Conservation (phyloP, 108 stramenopile species). For the Cyclotella distinguenda region DNA sequence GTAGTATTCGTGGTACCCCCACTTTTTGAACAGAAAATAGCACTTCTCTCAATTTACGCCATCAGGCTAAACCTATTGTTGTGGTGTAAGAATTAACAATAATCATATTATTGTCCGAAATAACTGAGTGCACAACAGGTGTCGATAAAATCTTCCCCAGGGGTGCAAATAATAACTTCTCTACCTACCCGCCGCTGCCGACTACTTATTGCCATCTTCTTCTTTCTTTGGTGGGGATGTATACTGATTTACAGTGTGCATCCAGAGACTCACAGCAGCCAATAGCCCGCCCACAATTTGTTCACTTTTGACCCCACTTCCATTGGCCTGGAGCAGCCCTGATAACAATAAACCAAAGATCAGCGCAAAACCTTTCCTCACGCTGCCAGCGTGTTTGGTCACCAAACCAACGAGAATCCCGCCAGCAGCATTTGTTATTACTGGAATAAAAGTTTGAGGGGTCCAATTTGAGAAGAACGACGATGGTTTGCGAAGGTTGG, state of each 20-base stretch:
- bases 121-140: too few relatives aligned
- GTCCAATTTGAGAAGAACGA: conserved; percentile 63
- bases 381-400: conserved; percentile 81
- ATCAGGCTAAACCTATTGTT: too few relatives aligned
- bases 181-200: background rate
- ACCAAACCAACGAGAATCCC: conserved; percentile 90
- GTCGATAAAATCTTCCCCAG: too few relatives aligned
- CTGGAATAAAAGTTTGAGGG: conserved; percentile 62
- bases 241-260: conserved; percentile 52
- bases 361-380: conserved; percentile 80
- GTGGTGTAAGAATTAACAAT: too few relatives aligned
- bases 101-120: too few relatives aligned
- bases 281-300: conserved; percentile 58
- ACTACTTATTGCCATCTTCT: background rate
- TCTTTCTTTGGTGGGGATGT: background rate
- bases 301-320: conserved; percentile 48
- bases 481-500: conserved; percentile 25
- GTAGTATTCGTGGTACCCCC: too few relatives aligned
- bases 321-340: conserved; percentile 56
- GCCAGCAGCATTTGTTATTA: conserved; percentile 73
- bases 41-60: too few relatives aligned
- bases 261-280: conserved; percentile 62
- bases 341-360: conserved; percentile 76
- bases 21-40: too few relatives aligned
- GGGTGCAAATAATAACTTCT: background rate